Evolutionary conservation across 2,329 filamentous ascomycete species (phyloP), one percentile per base, ranked within the genome.

Genomic region (Juglanconis juglandina): DNA sequence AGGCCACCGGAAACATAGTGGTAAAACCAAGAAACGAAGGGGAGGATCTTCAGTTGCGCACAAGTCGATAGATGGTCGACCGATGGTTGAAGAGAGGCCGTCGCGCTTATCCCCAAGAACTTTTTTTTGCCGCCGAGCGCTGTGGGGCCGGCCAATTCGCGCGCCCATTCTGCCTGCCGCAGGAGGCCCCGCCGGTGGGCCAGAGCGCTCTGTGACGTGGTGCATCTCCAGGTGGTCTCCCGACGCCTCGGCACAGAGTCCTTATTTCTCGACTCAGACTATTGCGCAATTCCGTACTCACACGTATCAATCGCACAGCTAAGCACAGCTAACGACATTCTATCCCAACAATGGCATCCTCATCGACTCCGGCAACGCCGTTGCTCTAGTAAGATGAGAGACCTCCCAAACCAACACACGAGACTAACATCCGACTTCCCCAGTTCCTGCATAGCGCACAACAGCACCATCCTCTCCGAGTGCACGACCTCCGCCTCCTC

Each of bases 381-480:
- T 80, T 91, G 64, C 86, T 91, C 72, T 92, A 91, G 89, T 91
- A 80, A 70, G 86, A 57, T 60, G 34, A 56, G 1, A 63, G 64
- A 39, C 24, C 51, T 56, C 32, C 57, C n/a, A 8, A 8, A n/a
- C 24, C 37, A 10, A 51, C 42, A 63, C 34, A 46, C n/a, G 33
- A 59, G 47, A 59, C 60, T 66, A 60, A 63, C 59, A 56, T 49
- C 57, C 56, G 59, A 50, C 49, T 64, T 61, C 33, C 48, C 32
- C 69, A 96, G 92, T 79, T 88, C 92, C 67, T 98, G 95, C 79
- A 95, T 99, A 75, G 92, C 95, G 54, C 88, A 98, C 78, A 89
- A 95, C 71, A 91, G 87, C 58, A 98, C 93, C 50, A 96, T 99
- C 76, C 87, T 99, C 63, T 80, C 91, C 70, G 95, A 99, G 79